Base-by-base conservation (phyloP, 192 early-diverging fungal species). In the Coemansia sp. region DNA sequence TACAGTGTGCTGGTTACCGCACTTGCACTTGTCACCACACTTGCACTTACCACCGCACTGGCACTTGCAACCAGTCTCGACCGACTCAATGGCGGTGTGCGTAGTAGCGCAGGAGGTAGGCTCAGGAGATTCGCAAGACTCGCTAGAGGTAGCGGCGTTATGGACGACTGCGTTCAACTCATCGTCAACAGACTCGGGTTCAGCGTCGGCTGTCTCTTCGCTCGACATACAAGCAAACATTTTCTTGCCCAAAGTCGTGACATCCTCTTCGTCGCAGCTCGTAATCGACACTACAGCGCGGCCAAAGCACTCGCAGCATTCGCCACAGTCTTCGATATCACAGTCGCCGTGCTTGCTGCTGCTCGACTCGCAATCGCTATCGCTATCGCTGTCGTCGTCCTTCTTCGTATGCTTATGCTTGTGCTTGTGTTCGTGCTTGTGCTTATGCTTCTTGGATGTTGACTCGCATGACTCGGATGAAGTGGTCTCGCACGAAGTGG, bases 181-280 rank as follows among this genome's bases (percentile, higher is more conserved):
- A 10, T 73, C 67, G 3, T 69, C 44, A 37, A 69, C 70, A 16
- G 70, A 69, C 16, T 74, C 67, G 9, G 42, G 50, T 10, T 69
- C 70, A 26, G 66, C 43, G 6, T 50, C 21, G 23, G 50, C 37
- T 4, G 62, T 33, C 10, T 52, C 58, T 11, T 50, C 58, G 58
- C 50, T 68, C 14, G 52, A 46, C 32, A 50, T 40, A 8, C 21
- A 40, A 17, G 67, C 73, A 66, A 53, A 76, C 55, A 81, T 44
- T 37, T 73, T 68, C 74, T 81, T 76, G 70, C 78, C 78, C 23
- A 81, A 38, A 2, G 78, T 81, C 11, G 70, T 60, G 2, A 73
- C 74, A 26, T 16, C 39, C 17, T 76, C 74, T 23, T 61, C 67
- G 46, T 68, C 70, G 19, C 66, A 66, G 61, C 68, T 76, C 44